Evolutionary conservation across 768 basidiomycete genomes (phyloP), one percentile per base, ranked within the genome.

Genomic region (Rhodotorula kratochvilovae): DNA sequence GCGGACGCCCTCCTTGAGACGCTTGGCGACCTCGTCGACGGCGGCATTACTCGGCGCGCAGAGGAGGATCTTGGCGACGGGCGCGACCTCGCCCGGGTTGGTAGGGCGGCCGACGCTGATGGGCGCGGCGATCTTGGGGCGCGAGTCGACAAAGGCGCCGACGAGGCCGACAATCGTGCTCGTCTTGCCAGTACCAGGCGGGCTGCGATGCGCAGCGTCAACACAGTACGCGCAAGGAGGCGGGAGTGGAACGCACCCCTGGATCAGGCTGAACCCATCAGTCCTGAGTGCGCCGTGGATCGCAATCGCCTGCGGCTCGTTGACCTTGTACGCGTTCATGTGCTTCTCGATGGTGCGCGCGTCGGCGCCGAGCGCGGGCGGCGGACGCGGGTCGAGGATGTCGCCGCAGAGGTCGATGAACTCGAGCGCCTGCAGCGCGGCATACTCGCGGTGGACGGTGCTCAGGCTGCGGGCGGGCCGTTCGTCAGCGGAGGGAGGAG

Each of bases 11-110:
- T 90, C 87, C 78, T 89, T 91, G 59, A 99, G 82, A 51, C 96
- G 89, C 76, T 86, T 85, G 13, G 91, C 90, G 27, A 99, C 88
- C 82, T 99, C 96, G 78, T 99, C 94, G 51, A 99, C 94, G 35
- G 96, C 96, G 27, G 96, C 96, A 80, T 99, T 99, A 81, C 91
- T 94, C 3, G 96, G 96, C 0, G 96, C 96, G 78, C 96, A 99
- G 48, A 99, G 84, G 27, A 99, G 85, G 54, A 98, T 83, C 78
- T 89, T 90, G 70, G 89, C 87, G 23, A 84, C 82, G 2, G 85
- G 81, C n/a, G 81, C 76, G 75, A 80, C 84, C 72, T 85, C 84
- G 42, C 79, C 79, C 23, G 81, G 63, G 81, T 46, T 79, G 81
- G 27, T 79, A 75, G 64, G 72, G 79, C 63, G 79, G 82, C 31